Evolutionary conservation across 2,329 filamentous ascomycete species (phyloP).

Genomic region (Triangularia setosa): DNA sequence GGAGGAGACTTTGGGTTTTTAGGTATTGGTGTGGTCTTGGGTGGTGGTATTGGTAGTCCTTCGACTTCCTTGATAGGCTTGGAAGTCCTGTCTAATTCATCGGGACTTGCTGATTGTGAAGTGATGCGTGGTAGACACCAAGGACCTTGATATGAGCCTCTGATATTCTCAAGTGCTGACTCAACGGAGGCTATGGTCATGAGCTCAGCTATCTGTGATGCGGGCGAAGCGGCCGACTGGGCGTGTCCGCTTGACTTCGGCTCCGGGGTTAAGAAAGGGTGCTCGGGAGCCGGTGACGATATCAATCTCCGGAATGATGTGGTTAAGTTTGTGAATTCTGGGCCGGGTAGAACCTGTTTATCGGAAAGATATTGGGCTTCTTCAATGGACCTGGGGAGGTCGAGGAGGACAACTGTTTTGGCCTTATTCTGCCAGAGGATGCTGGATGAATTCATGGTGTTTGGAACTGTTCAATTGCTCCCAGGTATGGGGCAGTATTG

Average conservation of each 20-base stretch:
- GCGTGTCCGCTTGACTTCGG: constrained; percentile 31
- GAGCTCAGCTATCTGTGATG: constrained; percentile 50
- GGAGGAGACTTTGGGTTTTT: neutral
- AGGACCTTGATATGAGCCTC: constrained; percentile 36
- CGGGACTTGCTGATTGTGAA: neutral
- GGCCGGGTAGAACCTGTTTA: constrained; percentile 20
- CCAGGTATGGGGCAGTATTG: neutral
- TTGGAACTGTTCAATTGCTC: neutral
- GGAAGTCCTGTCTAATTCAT: neutral
- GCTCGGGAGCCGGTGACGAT: constrained; percentile 41
- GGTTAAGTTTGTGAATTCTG: neutral
- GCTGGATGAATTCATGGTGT: constrained; percentile 25
- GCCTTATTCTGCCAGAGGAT: constrained; percentile 53
- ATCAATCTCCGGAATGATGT: constrained; percentile 37
- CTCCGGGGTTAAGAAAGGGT: constrained; percentile 52
- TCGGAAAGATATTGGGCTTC: constrained; percentile 54
- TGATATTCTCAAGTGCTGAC: constrained; percentile 40
- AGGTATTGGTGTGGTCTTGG: neutral
- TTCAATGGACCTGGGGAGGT: constrained; percentile 67
- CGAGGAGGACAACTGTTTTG: constrained; percentile 55
- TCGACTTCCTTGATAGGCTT: neutral
- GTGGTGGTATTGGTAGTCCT: neutral
- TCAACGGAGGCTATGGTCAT: constrained; percentile 48
- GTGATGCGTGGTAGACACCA: constrained; percentile 44
- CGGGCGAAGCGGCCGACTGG: constrained; percentile 32